These are phyloP conservation scores for Boechera divaricarpa DNA, from an alignment of 345 rosid genomes.

Conservation along the genomic window DNA sequence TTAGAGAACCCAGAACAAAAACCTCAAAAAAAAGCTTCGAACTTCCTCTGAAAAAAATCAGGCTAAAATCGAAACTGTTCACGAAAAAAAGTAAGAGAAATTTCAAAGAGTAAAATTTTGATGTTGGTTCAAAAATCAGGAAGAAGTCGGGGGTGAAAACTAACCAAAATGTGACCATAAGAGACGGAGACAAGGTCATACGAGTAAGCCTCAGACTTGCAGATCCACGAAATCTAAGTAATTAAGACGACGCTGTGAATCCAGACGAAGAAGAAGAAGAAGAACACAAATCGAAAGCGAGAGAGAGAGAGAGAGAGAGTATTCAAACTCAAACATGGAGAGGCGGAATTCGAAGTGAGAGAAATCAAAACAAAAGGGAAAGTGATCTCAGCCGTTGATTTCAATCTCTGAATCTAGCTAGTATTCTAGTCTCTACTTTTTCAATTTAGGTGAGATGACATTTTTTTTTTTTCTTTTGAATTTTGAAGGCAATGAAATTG, in stretches of 20 bases:
- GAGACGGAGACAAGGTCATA: slow-evolving; percentile 23
- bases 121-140: not conserved
- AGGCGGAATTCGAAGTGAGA: slow-evolving; percentile 56
- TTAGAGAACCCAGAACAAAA: slow-evolving; percentile 10
- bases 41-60: not conserved
- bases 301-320: slow-evolving; percentile 14
- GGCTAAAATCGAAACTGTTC: not conserved
- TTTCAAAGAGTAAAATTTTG: slow-evolving; percentile 20
- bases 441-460: not conserved
- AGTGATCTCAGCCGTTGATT: slow-evolving; percentile 50
- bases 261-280: slow-evolving; percentile 23
- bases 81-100: not conserved
- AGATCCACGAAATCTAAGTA: slow-evolving; percentile 37
- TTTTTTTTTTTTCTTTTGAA: not conserved
- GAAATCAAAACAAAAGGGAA: slow-evolving; percentile 37
- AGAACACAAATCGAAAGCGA: slow-evolving; percentile 32
- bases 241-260: slow-evolving; percentile 2
- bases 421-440: not conserved
- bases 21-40: slow-evolving; percentile 31
- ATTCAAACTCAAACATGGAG: slow-evolving; percentile 63
- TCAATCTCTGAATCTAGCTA: slow-evolving; percentile 1
- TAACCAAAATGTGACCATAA: slow-evolving; percentile 6
- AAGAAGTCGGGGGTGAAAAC: slow-evolving; percentile 16
- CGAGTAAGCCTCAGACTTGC: slow-evolving; percentile 17
- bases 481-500: not conserved